phyloP scores from a whole-genome alignment of 2,329 filamentous ascomycete species.

The Phaeosphaeriaceae sp. region DNA sequence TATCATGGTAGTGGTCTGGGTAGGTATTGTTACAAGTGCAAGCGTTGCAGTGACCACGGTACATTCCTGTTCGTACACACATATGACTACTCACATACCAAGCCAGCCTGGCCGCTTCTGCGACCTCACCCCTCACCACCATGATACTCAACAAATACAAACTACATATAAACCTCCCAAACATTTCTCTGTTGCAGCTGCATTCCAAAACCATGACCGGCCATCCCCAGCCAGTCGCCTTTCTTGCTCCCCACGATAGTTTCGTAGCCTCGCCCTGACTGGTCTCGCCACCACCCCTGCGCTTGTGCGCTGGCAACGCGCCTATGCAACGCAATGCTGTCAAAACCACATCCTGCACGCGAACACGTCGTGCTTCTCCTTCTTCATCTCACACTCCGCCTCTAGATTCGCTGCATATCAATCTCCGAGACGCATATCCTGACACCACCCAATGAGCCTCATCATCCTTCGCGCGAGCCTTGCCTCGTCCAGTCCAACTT shows the following conservation, averaged over 20 bases:
- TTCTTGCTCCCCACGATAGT: conserved; percentile 4
- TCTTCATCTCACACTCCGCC: conserved; percentile 36
- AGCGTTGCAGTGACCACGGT: no score
- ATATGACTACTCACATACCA: no score
- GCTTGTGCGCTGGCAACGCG: conserved; percentile 35
- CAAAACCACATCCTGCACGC: conserved; percentile 32
- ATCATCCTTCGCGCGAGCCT: conserved; percentile 8
- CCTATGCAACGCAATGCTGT: conserved; percentile 37
- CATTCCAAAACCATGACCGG: neutral
- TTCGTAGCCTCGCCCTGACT: conserved; percentile 31
- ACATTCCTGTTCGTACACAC: no score
- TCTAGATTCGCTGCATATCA: conserved; percentile 21
- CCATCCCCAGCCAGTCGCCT: conserved; percentile 23
- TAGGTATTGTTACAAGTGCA: no score
- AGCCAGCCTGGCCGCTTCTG: conserved; percentile 23
- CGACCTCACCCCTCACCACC: conserved; percentile 18
- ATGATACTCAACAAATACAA: conserved; percentile 2
- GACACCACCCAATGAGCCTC: conserved; percentile 27
- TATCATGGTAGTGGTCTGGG: conserved; percentile 2
- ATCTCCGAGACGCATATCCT: conserved; percentile 6
- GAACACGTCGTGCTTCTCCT: conserved; percentile 38
- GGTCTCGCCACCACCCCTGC: conserved; percentile 25
- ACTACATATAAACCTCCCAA: conserved; percentile 6
- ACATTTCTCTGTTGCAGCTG: conserved; percentile 15
- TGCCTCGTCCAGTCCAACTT: no score